Percentiles rank a stretch among this genome's conserved stretches.
These are phyloP conservation scores for Pichia gijzeniarum DNA, from an alignment of 805 yeast species.

Conservation along the genomic window DNA sequence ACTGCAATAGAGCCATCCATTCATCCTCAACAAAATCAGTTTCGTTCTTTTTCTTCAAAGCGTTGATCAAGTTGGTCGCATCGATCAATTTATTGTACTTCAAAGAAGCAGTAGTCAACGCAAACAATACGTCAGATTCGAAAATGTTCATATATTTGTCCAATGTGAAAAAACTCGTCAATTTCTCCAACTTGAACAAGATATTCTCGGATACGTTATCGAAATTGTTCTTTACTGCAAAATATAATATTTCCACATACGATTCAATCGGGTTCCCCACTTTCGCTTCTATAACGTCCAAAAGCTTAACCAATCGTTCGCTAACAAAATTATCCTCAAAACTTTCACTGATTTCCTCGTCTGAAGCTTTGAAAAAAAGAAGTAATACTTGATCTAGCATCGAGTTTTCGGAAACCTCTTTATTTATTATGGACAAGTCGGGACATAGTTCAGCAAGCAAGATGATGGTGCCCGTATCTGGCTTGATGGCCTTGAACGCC, in stretches of 20 bases:
- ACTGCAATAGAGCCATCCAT: conserved; percentile 24
- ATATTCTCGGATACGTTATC: conserved; percentile 20
- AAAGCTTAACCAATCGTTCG: conserved; percentile 15
- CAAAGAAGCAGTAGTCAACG: conserved; percentile 22
- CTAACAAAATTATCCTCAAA: conserved; percentile 24
- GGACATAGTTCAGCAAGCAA: conserved; percentile 19
- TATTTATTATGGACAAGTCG: conserved; percentile 6
- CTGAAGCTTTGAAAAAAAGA: conserved; percentile 25
- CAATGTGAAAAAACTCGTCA: conserved; percentile 14
- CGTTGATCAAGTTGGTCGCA: conserved; percentile 16
- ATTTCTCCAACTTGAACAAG: conserved; percentile 17
- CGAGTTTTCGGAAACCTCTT: conserved; percentile 1
- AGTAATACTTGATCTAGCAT: conserved; percentile 15
- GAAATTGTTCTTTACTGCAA: conserved; percentile 25
- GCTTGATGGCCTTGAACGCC: conserved; percentile 23
- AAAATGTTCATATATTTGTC: conserved; percentile 17
- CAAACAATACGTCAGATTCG: conserved; percentile 24
- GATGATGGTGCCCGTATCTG: conserved; percentile 26
- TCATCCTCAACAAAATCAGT: conserved; percentile 18
- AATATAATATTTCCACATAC: conserved; percentile 27
- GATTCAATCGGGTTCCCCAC: conserved; percentile 18
- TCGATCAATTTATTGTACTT: conserved; percentile 16
- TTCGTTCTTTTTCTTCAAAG: conserved; percentile 12
- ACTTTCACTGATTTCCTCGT: conserved; percentile 24
- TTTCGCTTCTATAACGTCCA: conserved; percentile 18